Evolutionary conservation across 2,329 filamentous ascomycete species (phyloP).

Genomic region (Aspergillus novoparasiticus): DNA sequence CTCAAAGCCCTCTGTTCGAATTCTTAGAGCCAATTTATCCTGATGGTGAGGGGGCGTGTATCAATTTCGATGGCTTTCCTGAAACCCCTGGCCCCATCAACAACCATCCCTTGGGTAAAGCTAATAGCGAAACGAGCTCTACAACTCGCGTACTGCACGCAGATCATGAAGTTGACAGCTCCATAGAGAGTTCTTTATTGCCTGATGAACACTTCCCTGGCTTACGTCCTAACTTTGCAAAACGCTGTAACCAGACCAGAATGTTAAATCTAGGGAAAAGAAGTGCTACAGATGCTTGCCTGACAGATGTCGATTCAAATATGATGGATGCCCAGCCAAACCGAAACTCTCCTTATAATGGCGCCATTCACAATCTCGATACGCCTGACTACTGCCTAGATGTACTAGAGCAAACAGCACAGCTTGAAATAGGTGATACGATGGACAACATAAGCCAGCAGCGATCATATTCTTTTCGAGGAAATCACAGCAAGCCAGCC

Average conservation of each 20-base stretch:
- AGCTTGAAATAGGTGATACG: not conserved
- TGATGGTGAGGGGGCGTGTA: not conserved
- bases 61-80: not conserved
- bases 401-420: not conserved
- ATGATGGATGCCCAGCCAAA: slow-evolving; percentile 15
- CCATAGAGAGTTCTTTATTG: not conserved
- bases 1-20: slow-evolving; percentile 18
- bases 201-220: not conserved
- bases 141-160: not conserved
- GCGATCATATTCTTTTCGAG: not conserved
- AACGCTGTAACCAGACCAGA: slow-evolving; percentile 1
- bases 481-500: not conserved
- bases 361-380: not conserved
- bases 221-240: slow-evolving; percentile 1
- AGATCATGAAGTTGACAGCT: not conserved
- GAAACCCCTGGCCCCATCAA: not conserved
- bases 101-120: not conserved
- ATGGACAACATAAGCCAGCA: not conserved
- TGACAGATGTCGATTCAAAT: slow-evolving; percentile 31
- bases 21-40: not conserved
- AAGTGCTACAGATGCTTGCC: slow-evolving; percentile 29
- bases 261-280: slow-evolving; percentile 27
- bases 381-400: not conserved
- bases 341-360: not conserved
- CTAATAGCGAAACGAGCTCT: not conserved